Evolutionary conservation across 2,329 filamentous ascomycete species (phyloP).

Genomic region (Boeremia lycopersici): DNA sequence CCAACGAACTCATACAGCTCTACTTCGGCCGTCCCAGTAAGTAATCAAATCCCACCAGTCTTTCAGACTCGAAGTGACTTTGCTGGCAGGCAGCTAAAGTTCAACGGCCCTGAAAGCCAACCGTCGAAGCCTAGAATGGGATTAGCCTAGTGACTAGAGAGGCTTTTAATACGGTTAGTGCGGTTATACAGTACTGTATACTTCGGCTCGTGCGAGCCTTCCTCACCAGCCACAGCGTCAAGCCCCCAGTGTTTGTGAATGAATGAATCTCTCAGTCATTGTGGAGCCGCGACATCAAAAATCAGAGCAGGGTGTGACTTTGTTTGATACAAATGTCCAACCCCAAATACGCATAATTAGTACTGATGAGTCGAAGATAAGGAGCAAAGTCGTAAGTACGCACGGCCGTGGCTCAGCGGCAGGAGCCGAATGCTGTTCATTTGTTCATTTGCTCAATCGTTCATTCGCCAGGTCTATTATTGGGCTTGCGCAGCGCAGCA

Average conservation of each 20-base stretch:
- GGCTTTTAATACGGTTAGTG: slow-evolving; percentile 1
- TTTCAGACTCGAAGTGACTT: too few species aligned
- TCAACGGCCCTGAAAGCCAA: background rate
- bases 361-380: background rate
- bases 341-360: background rate
- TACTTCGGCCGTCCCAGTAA: too few species aligned
- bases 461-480: slow-evolving; percentile 5
- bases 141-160: background rate
- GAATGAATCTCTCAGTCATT: background rate
- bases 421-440: slow-evolving; percentile 7
- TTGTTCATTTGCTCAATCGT: slow-evolving; percentile 1
- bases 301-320: too few species aligned
- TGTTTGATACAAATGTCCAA: background rate
- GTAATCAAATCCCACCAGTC: too few species aligned
- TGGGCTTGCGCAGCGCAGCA: background rate
- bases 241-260: background rate
- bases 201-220: background rate
- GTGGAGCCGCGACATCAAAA: too few species aligned
- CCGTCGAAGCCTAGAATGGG: background rate
- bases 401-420: slow-evolving; percentile 7
- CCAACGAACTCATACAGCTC: background rate
- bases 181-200: background rate
- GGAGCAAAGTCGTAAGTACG: background rate
- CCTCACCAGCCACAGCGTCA: slow-evolving; percentile 9
- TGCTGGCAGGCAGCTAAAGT: background rate